Evolutionary conservation across 352 stramenopile species (phyloP), one percentile per base, ranked within the genome.

Genomic region (Saprolegnia parasitica): DNA sequence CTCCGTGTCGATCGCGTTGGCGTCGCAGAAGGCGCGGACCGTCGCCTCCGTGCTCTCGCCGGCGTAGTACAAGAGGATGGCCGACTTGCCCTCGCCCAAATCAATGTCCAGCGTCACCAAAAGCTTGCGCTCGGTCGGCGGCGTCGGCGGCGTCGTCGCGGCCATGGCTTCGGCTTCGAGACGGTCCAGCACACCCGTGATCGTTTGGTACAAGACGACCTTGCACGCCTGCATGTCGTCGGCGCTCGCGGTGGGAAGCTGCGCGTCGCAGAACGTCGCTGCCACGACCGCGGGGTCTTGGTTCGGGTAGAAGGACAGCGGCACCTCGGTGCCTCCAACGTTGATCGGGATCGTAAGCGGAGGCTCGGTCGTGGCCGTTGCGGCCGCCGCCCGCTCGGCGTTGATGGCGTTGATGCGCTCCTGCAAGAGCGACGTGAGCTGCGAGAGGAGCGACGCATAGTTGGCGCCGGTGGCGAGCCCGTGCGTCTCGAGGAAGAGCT

Each of bases 41-140:
- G 83, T 49, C 37, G 77, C 61, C 9, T 68, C 73, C 5, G 78
- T 75, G 56, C 86, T 68, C 50, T 93, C 83, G 65, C 88, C 80
- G 42, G 72, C 65, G 72, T 90, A 72, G 37, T 89, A 72, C 5
- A 73, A 68, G 52, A 93, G 56, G 40, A 81, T 65, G 47, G 73
- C 76, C 23, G 72, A 80, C 2, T 75, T 76, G 20, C 76, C 76
- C 45, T 83, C 77, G 24, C 77, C 76, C 55, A 91, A 78, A 58
- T 88, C 76, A 55, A 93, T 84, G 56, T 93, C 83, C 20, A 93
- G 68, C 23, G 83, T 86, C 55, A 91, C 79, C n/a, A 91, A 86
- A 35, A 0, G 35, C 35, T 13, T 23, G 20, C n/a, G 32, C 71
- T 71, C 74, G 71, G 16, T 71, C 47, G 46, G 75, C 65, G 45